phyloP scores from a whole-genome alignment of 768 basidiomycete genomes.

The Agaricus sinodeliciosus region DNA sequence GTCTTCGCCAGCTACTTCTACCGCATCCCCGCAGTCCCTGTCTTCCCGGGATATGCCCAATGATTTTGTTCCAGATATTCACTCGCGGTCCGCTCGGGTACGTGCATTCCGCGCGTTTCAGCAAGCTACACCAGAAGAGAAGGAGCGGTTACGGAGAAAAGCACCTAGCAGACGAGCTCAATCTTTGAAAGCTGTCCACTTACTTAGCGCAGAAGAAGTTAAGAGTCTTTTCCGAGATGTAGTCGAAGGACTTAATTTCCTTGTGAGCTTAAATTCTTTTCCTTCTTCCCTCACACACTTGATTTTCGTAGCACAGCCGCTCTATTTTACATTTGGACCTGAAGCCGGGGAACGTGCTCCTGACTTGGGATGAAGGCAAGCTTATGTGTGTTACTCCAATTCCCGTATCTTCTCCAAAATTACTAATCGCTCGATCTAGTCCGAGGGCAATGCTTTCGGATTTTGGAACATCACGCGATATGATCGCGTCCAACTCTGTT shows the following conservation, averaged over 20 bases:
- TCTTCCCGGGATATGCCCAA: slow-evolving; percentile 12
- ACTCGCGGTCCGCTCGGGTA: slow-evolving; percentile 66
- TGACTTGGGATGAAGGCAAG: slow-evolving; percentile 86
- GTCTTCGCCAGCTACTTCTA: slow-evolving; percentile 17
- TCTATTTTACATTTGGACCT: slow-evolving; percentile 90
- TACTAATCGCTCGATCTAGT: slow-evolving; percentile 29
- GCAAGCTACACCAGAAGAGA: slow-evolving; percentile 55
- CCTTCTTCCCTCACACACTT: slow-evolving; percentile 7
- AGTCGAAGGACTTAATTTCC: slow-evolving; percentile 77
- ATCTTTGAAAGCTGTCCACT: slow-evolving; percentile 69
- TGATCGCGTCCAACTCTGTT: slow-evolving; percentile 60
- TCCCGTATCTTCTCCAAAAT: not conserved
- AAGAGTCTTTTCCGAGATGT: slow-evolving; percentile 78
- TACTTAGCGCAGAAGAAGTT: slow-evolving; percentile 82
- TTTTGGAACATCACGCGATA: slow-evolving; percentile 92
- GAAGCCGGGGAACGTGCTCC: slow-evolving; percentile 88
- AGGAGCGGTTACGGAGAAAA: slow-evolving; percentile 44
- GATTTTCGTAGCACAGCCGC: slow-evolving; percentile 54
- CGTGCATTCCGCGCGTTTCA: slow-evolving; percentile 70
- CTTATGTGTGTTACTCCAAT: slow-evolving; percentile 53
- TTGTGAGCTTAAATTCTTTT: slow-evolving; percentile 44
- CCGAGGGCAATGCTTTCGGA: slow-evolving; percentile 94
- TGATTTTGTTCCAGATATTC: slow-evolving; percentile 16
- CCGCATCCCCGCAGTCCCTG: slow-evolving; percentile 15
- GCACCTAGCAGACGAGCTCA: slow-evolving; percentile 8